phyloP scores from a whole-genome alignment of 2,329 filamentous ascomycete species.

The Harringtonia aguacate region DNA sequence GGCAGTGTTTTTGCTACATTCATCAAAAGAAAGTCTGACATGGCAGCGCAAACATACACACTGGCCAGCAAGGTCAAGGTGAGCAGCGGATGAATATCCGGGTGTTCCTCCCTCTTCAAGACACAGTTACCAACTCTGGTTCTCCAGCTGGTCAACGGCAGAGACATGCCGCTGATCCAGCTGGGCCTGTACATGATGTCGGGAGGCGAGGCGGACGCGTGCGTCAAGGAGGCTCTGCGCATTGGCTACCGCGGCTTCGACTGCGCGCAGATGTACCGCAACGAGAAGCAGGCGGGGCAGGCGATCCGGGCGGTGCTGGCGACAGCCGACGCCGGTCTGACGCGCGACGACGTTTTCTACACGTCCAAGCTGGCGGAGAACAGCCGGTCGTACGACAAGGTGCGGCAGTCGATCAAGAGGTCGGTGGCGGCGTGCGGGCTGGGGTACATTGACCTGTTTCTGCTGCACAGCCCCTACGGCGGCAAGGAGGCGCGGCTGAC shows the following conservation, averaged over 20 bases:
- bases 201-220: constrained; percentile 44
- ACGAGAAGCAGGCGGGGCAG: constrained; percentile 59
- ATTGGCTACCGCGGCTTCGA: constrained; percentile 42
- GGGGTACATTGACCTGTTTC: constrained; percentile 68
- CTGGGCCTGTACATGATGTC: constrained; percentile 65
- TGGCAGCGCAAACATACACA: too few species aligned
- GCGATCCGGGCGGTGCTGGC: constrained; percentile 51
- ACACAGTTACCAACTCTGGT: too few species aligned
- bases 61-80: too few species aligned
- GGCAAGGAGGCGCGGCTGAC: constrained; percentile 56
- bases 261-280: constrained; percentile 47
- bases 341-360: constrained; percentile 64
- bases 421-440: constrained; percentile 55
- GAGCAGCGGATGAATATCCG: too few species aligned
- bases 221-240: constrained; percentile 47
- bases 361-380: constrained; percentile 68
- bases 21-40: too few species aligned
- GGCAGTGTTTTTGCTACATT: too few species aligned
- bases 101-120: too few species aligned
- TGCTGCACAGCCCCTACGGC: constrained; percentile 71
- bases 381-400: constrained; percentile 52
- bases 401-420: constrained; percentile 53
- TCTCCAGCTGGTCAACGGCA: too few species aligned
- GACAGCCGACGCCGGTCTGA: constrained; percentile 25
- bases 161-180: constrained; percentile 63